Percentiles rank a stretch among this genome's conserved stretches.
These are phyloP conservation scores for Boechera retrofracta DNA, from an alignment of 345 rosid species.

Conservation along the genomic window DNA sequence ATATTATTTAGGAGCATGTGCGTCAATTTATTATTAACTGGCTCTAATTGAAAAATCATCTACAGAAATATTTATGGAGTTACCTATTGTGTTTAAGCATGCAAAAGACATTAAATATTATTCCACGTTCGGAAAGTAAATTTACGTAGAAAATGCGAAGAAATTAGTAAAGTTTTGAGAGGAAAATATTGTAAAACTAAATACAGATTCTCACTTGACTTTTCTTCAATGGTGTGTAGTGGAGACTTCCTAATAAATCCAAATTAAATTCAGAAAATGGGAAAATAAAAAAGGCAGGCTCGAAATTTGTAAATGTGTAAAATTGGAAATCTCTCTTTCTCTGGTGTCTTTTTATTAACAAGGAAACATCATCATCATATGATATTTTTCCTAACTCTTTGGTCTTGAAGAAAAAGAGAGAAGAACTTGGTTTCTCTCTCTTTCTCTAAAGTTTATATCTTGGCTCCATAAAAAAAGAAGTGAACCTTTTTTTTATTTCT, in stretches of 20 bases:
- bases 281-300: conserved; percentile 15
- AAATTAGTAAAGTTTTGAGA: conserved; percentile 15
- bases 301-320: conserved; percentile 1
- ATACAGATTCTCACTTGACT: conserved; percentile 30
- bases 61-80: neutral
- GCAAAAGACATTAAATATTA: conserved; percentile 19
- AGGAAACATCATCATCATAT: neutral
- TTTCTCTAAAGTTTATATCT: conserved; percentile 23
- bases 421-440: conserved; percentile 26
- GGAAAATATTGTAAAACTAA: neutral
- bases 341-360: neutral
- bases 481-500: neutral
- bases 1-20: neutral
- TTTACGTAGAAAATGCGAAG: conserved; percentile 2
- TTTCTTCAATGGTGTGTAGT: conserved; percentile 1
- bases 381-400: neutral
- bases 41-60: neutral
- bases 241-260: conserved; percentile 20
- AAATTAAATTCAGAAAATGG: neutral
- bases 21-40: neutral
- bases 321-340: neutral
- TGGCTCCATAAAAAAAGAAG: conserved; percentile 18
- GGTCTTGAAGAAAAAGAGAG: conserved; percentile 5
- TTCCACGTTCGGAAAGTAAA: no score
- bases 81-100: neutral